Conservation (phyloP, 1,139 yeast genomes). For the Yamadazyma diddensiae region DNA sequence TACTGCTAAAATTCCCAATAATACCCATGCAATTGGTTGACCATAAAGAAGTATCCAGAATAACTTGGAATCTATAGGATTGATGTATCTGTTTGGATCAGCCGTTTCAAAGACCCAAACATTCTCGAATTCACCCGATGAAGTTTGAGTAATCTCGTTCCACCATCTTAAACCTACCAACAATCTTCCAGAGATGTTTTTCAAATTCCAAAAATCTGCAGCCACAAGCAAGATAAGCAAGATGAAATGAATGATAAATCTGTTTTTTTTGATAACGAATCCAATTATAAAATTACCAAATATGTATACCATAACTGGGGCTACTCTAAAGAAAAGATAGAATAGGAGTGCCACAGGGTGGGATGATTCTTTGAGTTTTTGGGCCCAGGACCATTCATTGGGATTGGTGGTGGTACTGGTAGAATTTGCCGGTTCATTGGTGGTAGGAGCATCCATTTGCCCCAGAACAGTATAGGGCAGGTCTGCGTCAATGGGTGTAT, state of each 20-base stretch:
- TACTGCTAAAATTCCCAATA: slow-evolving; percentile 72
- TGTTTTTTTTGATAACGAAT: slow-evolving; percentile 39
- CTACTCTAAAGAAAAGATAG: slow-evolving; percentile 60
- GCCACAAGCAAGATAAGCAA: slow-evolving; percentile 70
- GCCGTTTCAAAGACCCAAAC: slow-evolving; percentile 91
- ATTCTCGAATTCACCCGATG: slow-evolving; percentile 58
- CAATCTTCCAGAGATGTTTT: slow-evolving; percentile 85
- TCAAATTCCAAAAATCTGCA: slow-evolving; percentile 92
- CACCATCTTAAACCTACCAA: slow-evolving; percentile 95
- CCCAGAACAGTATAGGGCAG: slow-evolving; percentile 6
- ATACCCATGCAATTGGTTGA: slow-evolving; percentile 73
- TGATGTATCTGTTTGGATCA: slow-evolving; percentile 75
- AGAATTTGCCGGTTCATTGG: neutral
- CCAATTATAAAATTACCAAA: slow-evolving; percentile 65
- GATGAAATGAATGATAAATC: slow-evolving; percentile 76
- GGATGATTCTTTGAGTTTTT: slow-evolving; percentile 54
- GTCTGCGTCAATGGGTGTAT: slow-evolving; percentile 32
- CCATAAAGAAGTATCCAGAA: slow-evolving; percentile 81
- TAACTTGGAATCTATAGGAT: slow-evolving; percentile 85
- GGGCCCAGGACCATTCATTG: slow-evolving; percentile 24
- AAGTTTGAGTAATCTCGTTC: slow-evolving; percentile 61
- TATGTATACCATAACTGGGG: slow-evolving; percentile 63
- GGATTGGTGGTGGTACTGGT: slow-evolving; percentile 12
- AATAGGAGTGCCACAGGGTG: slow-evolving; percentile 75
- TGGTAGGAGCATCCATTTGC: slow-evolving; percentile 1